These are phyloP conservation scores for Centrapalus pauciflorus DNA, from an alignment of 129 eudicot genomes.

Conservation along the genomic window DNA sequence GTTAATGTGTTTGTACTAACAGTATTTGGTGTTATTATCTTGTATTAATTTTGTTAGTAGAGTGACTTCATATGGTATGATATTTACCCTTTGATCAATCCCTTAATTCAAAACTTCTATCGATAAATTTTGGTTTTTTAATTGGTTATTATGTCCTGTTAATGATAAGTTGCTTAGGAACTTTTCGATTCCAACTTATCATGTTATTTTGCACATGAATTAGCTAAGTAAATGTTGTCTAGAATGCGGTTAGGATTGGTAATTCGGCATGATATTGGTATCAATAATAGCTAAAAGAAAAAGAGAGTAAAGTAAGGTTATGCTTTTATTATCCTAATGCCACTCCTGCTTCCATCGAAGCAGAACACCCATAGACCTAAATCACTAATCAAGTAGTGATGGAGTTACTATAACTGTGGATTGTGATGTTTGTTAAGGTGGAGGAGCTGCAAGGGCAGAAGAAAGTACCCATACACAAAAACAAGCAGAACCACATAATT, in stretches of 20 bases:
- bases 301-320: neutral
- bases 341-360: neutral
- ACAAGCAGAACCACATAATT: too few relatives aligned
- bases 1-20: too few relatives aligned
- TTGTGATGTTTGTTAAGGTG: constrained; percentile 34
- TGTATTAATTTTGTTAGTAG: too few relatives aligned
- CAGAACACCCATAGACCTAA: neutral
- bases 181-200: neutral
- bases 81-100: constrained; percentile 10
- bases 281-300: neutral
- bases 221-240: neutral
- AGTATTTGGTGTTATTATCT: too few relatives aligned
- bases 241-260: neutral
- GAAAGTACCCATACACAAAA: constrained; percentile 83
- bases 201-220: neutral
- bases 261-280: neutral
- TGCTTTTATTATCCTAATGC: neutral
- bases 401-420: neutral
- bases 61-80: too few relatives aligned
- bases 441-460: constrained; percentile 44
- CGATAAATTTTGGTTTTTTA: neutral
- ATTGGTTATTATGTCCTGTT: neutral
- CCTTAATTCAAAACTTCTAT: neutral
- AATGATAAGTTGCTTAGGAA: constrained; percentile 5
- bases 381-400: neutral